A percentile compares a stretch with the other conserved stretches of the same genome.
Conservation (phyloP, 2,329 filamentous ascomycete genomes). For the Verticillium nonalfalfae region DNA sequence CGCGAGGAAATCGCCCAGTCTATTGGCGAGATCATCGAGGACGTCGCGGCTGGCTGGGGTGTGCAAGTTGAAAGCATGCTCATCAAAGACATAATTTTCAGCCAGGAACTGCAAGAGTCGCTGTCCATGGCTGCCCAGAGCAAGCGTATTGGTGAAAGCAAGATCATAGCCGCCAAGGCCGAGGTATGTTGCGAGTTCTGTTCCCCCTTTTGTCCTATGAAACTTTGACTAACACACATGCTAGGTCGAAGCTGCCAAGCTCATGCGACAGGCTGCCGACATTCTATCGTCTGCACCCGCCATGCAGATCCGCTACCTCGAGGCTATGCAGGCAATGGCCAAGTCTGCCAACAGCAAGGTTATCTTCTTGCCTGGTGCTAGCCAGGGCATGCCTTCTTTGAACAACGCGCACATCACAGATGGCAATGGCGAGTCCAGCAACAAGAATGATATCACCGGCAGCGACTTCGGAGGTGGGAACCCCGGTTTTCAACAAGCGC, state of each 20-base stretch:
- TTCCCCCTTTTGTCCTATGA: neutral
- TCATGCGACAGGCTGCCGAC: constrained; percentile 90
- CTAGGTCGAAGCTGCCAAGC: constrained; percentile 82
- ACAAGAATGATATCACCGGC: constrained; percentile 26
- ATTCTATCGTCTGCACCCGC: constrained; percentile 87
- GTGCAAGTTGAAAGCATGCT: constrained; percentile 97
- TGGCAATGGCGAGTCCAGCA: constrained; percentile 28
- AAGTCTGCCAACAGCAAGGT: constrained; percentile 87
- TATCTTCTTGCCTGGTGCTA: constrained; percentile 66
- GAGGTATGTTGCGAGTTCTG: constrained; percentile 42
- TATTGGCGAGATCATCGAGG: constrained; percentile 95
- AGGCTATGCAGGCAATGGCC: constrained; percentile 98
- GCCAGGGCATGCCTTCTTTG: constrained; percentile 48
- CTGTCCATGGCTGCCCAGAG: constrained; percentile 97
- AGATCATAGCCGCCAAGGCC: constrained; percentile 94
- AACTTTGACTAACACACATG: neutral
- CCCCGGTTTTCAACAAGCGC: constrained; percentile 66
- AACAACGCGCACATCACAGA: constrained; percentile 34
- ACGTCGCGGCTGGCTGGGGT: constrained; percentile 90
- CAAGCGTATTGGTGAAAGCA: constrained; percentile 97
- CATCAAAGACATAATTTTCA: constrained; percentile 99
- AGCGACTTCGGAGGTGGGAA: constrained; percentile 48
- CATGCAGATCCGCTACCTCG: constrained; percentile 97
- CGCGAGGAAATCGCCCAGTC: constrained; percentile 94
- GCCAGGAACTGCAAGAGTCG: constrained; percentile 88